Percentiles rank a stretch among this genome's conserved stretches.
Conservation (phyloP, 257 asterid genomes). For the Solanum virginianum region DNA sequence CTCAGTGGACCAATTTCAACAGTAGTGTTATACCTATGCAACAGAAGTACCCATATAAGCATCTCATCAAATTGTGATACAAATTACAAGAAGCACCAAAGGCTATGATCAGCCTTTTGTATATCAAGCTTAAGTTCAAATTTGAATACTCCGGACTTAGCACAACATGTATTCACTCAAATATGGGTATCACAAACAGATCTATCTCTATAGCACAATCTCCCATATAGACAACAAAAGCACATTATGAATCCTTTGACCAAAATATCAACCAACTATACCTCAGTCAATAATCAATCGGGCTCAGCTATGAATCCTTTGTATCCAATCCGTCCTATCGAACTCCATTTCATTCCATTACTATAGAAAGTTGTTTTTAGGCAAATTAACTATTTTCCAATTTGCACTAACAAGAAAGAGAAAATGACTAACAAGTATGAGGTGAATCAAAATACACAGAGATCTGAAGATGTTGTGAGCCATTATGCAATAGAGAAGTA, state of each 20-base stretch:
- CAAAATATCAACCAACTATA: background rate
- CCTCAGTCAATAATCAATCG: background rate
- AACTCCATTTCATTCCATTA: background rate
- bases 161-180: background rate
- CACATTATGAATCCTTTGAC: background rate
- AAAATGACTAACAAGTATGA: background rate
- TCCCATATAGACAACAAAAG: background rate
- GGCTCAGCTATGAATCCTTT: background rate
- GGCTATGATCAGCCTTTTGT: background rate
- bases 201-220: background rate
- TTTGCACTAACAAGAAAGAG: background rate
- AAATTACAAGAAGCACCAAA: background rate
- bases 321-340: background rate
- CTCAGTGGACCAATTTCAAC: background rate
- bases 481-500: background rate
- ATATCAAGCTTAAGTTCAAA: background rate
- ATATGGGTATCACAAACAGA: background rate
- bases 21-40: background rate
- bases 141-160: background rate
- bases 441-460: background rate
- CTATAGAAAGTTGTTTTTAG: too few relatives aligned
- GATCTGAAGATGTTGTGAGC: background rate
- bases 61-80: background rate
- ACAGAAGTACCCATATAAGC: background rate
- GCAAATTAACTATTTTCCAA: background rate